Evolutionary conservation across 1,284 basidiomycete species (phyloP), one percentile per base, ranked within the genome.

Genomic region (Ustilago trichophora): DNA sequence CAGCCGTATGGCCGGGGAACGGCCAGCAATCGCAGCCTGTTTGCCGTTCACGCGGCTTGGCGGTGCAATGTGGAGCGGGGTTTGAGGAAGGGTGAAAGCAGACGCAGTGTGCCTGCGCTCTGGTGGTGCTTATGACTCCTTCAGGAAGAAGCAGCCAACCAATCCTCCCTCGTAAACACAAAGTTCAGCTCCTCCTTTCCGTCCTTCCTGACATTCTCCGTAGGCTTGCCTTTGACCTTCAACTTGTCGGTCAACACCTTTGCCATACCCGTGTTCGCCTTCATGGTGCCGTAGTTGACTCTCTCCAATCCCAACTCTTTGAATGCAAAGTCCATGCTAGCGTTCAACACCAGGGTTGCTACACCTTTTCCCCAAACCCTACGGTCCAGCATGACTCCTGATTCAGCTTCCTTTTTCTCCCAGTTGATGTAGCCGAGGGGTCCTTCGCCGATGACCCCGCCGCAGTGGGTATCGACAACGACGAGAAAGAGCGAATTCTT

Each of bases 321-420:
- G 35, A 66, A 66, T 0, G 63, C 63, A 31, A 55, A 66, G 13
- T 66, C 63, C 48, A 59, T 55, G n/a, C 35, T 47, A 1, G 37
- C 26, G 22, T 66, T 59, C 10, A 66, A 19, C 21, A 49, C 63
- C 16, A 38, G 49, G 1, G 56, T 56, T 3, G 56, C 56, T 2
- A 59, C 18, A 6, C 51, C 55, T 21, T 59, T 54, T 0, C 55
- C 56, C 0, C 21, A 7, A 1, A 33, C n/a, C 19, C 54, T 35
- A 18, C 54, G 51, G 18, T n/a, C 56, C 4, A 66, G 13, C 63
- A 66, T 66, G 22, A 66, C 43, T 2, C 63, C 63, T 3, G 38
- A 44, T 11, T 66, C 56, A 7, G 47, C 51, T 8, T 40, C 35
- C 19, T 51, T 42, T 13, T 22, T 49, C 0, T 43, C 34, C 56